Base-by-base conservation (phyloP, 176 grass and related monocot genomes). In the Panicum miliaceum region DNA sequence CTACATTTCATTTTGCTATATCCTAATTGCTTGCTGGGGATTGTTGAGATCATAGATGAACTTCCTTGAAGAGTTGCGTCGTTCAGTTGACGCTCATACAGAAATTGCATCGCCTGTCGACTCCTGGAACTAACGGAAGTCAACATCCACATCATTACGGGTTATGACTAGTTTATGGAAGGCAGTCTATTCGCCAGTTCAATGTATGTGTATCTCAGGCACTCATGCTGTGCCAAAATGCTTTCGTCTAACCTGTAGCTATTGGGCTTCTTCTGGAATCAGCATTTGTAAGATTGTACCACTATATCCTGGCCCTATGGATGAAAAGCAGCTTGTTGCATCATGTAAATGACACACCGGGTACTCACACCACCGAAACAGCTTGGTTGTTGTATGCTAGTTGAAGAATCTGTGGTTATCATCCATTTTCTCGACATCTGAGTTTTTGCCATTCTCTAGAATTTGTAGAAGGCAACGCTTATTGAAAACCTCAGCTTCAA, bases 11-110 rank as follows among this genome's bases (percentile, higher is more conserved):
- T 43, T 58, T 72, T 66, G 22, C 47, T 59, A 42, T 69, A 40
- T 32, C 22, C 72, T 90, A 74, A 66, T 72, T 78, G 3, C 27
- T 73, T 72, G 47, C 8, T 20, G 25, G 40, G 34, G 59, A 13
- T 60, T 45, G 27, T 10, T 73, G 88, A 37, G 62, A 23, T 53
- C n/a, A 67, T 3, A 90, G 88, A 90, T 90, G 88, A 90, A 90
- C 84, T 90, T 90, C 59, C 48, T 83, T 23, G 88, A 90, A 74
- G 84, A 90, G 32, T 77, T 90, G 79, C 73, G 84, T 0, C 79
- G 18, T 50, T 73, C 65, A n/a, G 9, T 90, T 10, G 84, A 90
- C n/a, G 66, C 84, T 67, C 79, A 83, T 42, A 59, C 84, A 8
- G 73, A 23, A 41, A 46, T 64, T 53, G 64, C 29, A 50, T 41